Percentiles rank a stretch among this genome's conserved stretches.
phyloP scores from a whole-genome alignment of 257 asterid species.

The Scutellaria minor region DNA sequence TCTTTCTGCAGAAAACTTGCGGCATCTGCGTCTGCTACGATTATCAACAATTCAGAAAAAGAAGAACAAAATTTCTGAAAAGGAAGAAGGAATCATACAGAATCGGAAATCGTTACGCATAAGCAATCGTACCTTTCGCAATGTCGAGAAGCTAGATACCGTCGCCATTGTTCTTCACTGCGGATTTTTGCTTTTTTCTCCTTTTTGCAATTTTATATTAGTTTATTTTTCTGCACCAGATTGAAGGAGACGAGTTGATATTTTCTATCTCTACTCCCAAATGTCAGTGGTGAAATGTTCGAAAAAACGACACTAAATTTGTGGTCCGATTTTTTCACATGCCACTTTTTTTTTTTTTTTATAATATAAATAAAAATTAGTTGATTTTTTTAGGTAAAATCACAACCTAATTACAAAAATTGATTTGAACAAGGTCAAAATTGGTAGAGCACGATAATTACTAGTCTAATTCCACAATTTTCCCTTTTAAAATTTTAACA shows the following conservation, averaged over 20 bases:
- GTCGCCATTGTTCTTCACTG: conserved; percentile 49
- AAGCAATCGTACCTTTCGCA: conserved; percentile 50
- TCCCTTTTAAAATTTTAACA: no score
- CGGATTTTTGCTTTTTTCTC: conserved; percentile 4
- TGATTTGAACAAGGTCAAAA: no score
- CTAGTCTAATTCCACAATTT: no score
- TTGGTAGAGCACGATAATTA: no score
- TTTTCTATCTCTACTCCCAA: conserved; percentile 9
- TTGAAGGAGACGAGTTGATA: conserved; percentile 26
- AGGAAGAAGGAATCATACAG: neutral
- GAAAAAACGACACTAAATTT: neutral
- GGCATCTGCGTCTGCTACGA: conserved; percentile 50
- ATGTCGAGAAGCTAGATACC: conserved; percentile 50
- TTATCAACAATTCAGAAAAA: neutral
- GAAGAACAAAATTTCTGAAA: neutral
- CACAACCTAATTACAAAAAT: no score
- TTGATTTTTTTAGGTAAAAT: no score
- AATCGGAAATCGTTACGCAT: neutral
- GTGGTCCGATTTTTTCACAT: conserved; percentile 33
- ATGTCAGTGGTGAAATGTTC: neutral
- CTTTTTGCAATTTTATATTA: neutral
- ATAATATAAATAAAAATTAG: neutral
- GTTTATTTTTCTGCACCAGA: conserved; percentile 5
- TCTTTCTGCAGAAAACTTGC: conserved; percentile 70
- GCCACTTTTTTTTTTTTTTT: neutral